Base-by-base conservation (phyloP, 2,329 filamentous ascomycete species). In the Fusarium vanettenii region DNA sequence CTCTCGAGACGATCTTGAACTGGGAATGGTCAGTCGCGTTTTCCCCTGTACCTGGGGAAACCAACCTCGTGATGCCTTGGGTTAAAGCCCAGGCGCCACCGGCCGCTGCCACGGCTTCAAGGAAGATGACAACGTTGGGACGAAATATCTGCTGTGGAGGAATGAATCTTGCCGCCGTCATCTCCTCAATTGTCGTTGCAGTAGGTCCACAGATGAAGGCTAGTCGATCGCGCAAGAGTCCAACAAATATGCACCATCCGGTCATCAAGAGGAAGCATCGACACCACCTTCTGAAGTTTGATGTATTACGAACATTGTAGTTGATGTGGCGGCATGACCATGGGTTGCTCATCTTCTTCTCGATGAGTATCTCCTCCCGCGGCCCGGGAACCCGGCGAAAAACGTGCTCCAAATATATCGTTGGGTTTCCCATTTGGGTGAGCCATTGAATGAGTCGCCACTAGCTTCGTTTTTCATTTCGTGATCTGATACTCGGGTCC, bases 21-120 rank as follows among this genome's bases (percentile, higher is more conserved):
- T 80, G 27, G 4, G 1, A 2, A n/a, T 66, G 55, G 62, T 73
- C 48, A 59, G 50, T 14, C 55, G 7, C 16, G 27, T 9, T 10
- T 8, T 6, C 14, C 5, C 16, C 8, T 5, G 22, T 2, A 43
- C 29, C 18, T 14, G 20, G 16, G 43, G 11, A 41, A 50, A 57
- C 60, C 20, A 66, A 80, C 79, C 67, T 65, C 10, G 66, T 33
- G 14, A 75, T 67, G 0, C 78, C 78, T n/a, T 80, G 78, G 1
- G 73, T 70, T 6, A 79, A 14, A 5, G 79, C 14, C 35, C 79
- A 76, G 10, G 52, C 56, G 2, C 60, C 68, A 3, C 69, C 63
- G 0, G 63, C 64, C 2, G 59, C 56, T 3, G 74, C 27, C 6
- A 79, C 16, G 1, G 61, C 41, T 22, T 75, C 69, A 13, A 71